Conservation (phyloP, 2,329 filamentous ascomycete species). For the Nemania sp. region DNA sequence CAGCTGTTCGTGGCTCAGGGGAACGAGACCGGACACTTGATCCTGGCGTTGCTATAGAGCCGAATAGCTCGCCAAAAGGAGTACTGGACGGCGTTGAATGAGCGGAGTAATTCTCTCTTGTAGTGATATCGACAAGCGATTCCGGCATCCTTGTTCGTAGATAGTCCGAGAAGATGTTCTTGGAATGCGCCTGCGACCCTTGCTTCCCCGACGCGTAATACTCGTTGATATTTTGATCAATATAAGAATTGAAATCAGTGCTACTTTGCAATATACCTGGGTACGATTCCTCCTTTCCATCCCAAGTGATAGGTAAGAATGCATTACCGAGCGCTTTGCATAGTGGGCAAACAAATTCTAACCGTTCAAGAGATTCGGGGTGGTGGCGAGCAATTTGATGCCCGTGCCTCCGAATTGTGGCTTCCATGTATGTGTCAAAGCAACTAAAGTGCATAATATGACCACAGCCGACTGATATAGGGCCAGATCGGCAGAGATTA, state of each 20-base stretch:
- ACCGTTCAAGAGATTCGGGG: constrained; percentile 80
- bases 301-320: constrained; percentile 96
- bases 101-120: constrained; percentile 54
- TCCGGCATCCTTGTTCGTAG: constrained; percentile 54
- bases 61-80: constrained; percentile 58
- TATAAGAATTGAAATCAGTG: constrained; percentile 74
- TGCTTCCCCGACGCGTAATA: constrained; percentile 41
- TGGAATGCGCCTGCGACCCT: constrained; percentile 49
- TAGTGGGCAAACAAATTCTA: constrained; percentile 95
- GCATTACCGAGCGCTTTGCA: constrained; percentile 97
- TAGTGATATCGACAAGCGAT: constrained; percentile 54
- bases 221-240: constrained; percentile 67
- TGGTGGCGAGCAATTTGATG: constrained; percentile 96
- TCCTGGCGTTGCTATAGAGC: constrained; percentile 54
- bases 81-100: constrained; percentile 54
- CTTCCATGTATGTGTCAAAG: constrained; percentile 90
- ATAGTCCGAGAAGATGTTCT: constrained; percentile 56
- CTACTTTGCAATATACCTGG: constrained; percentile 75
- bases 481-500: constrained; percentile 74
- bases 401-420: constrained; percentile 83
- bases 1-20: constrained; percentile 52
- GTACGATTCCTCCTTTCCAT: constrained; percentile 86
- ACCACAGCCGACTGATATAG: constrained; percentile 90
- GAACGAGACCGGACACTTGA: constrained; percentile 52
- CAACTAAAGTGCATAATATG: constrained; percentile 99